These are phyloP conservation scores for Scheffersomyces coipomensis DNA, from an alignment of 805 yeast species.

Conservation along the genomic window DNA sequence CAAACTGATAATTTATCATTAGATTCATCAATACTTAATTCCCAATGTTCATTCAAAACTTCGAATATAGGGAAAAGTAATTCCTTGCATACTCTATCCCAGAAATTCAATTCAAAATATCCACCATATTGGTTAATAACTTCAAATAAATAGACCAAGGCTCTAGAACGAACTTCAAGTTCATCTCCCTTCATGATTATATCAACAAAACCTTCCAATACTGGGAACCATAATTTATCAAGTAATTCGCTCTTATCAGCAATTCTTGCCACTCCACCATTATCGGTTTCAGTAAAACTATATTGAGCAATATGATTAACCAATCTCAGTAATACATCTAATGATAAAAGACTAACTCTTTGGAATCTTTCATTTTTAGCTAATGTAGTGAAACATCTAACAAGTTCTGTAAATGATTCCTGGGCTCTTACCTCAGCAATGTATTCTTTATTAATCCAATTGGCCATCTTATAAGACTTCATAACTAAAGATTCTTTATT, in stretches of 20 bases:
- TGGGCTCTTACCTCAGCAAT: slow-evolving; percentile 64
- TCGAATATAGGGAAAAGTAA: slow-evolving; percentile 88
- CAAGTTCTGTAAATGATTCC: slow-evolving; percentile 65
- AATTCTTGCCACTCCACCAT: slow-evolving; percentile 13
- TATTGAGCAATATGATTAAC: slow-evolving; percentile 57
- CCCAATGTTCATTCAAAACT: slow-evolving; percentile 71
- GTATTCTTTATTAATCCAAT: slow-evolving; percentile 59
- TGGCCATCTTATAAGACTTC: slow-evolving; percentile 63
- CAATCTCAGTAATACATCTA: slow-evolving; percentile 67
- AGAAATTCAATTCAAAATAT: slow-evolving; percentile 68
- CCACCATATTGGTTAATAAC: slow-evolving; percentile 76
- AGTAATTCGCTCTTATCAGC: slow-evolving; percentile 31
- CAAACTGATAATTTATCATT: slow-evolving; percentile 91
- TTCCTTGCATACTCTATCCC: slow-evolving; percentile 79
- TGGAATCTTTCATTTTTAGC: slow-evolving; percentile 85
- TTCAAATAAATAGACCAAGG: slow-evolving; percentile 80
- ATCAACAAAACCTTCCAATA: slow-evolving; percentile 81
- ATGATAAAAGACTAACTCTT: slow-evolving; percentile 73
- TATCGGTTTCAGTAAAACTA: slow-evolving; percentile 20
- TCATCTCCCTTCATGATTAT: slow-evolving; percentile 93
- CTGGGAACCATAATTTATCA: slow-evolving; percentile 77
- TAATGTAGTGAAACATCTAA: slow-evolving; percentile 73
- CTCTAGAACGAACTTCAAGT: slow-evolving; percentile 88
- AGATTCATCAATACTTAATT: slow-evolving; percentile 51
- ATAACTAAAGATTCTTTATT: slow-evolving; percentile 56